Conservation (phyloP, 75 land plant genomes). For the Chamaecyparis obtusa region DNA sequence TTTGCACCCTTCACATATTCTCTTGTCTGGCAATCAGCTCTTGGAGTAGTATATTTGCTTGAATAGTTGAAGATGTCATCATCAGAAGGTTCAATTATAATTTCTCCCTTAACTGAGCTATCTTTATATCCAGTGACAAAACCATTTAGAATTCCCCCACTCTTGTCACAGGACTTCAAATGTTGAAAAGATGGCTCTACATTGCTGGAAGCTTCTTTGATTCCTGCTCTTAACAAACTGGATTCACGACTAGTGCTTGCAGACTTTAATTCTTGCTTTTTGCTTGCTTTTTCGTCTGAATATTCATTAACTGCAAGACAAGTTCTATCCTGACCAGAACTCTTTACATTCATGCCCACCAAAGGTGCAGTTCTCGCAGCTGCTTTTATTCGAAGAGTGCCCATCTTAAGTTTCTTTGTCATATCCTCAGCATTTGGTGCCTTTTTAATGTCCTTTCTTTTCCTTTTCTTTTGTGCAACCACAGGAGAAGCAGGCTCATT, state of each 20-base stretch:
- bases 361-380: slow-evolving; percentile 13
- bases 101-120: slow-evolving; percentile 19
- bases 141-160: slow-evolving; percentile 21
- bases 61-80: slow-evolving; percentile 11
- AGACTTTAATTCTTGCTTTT: slow-evolving; percentile 11
- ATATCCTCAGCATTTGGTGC: slow-evolving; percentile 1
- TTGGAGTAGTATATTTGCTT: slow-evolving; percentile 26
- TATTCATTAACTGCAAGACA: neutral
- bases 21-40: slow-evolving; percentile 27
- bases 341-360: neutral
- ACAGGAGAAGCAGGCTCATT: neutral
- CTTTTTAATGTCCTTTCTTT: slow-evolving; percentile 16
- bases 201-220: neutral
- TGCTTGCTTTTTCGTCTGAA: slow-evolving; percentile 6
- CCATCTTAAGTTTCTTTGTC: neutral
- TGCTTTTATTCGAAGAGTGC: slow-evolving; percentile 11
- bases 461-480: slow-evolving; percentile 17
- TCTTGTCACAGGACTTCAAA: slow-evolving; percentile 15
- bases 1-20: slow-evolving; percentile 13
- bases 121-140: slow-evolving; percentile 18
- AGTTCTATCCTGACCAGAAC: slow-evolving; percentile 1
- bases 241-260: slow-evolving; percentile 12
- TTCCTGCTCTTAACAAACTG: neutral
- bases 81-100: slow-evolving; percentile 20
- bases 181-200: neutral